Percentiles rank a stretch among this genome's conserved stretches.
Evolutionary conservation across 805 yeast genomes (phyloP).

Genomic region (Lipomyces sp.): DNA sequence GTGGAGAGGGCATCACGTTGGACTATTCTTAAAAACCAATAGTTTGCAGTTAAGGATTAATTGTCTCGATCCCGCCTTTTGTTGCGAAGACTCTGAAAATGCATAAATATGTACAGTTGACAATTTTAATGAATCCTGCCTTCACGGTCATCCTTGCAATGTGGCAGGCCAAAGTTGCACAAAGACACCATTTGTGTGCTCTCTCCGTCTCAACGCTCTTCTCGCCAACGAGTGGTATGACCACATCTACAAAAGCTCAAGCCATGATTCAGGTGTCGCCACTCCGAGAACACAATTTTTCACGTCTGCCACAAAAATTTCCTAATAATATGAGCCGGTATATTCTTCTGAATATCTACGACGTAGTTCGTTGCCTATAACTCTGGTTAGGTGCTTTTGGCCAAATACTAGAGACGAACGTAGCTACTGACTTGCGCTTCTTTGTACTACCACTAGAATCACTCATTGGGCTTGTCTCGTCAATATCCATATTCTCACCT

Average conservation of each 20-base stretch:
- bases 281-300: neutral
- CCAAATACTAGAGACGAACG: neutral
- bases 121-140: no score
- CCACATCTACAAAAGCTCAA: neutral
- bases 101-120: no score
- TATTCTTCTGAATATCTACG: neutral
- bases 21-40: no score
- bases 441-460: slow-evolving; percentile 27
- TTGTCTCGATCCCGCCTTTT: no score
- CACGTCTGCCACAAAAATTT: neutral
- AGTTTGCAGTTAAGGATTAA: no score
- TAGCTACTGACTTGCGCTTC: slow-evolving; percentile 33
- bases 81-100: no score
- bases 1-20: no score
- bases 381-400: neutral
- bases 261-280: neutral
- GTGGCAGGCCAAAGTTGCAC: no score
- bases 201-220: neutral
- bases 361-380: slow-evolving; percentile 14
- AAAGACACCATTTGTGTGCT: no score
- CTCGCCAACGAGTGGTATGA: neutral
- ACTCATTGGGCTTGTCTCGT: slow-evolving; percentile 35
- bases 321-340: neutral
- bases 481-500: slow-evolving; percentile 40
- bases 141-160: no score